phyloP scores from a whole-genome alignment of 1,139 yeast genomes.

The Candida labiduridarum region DNA sequence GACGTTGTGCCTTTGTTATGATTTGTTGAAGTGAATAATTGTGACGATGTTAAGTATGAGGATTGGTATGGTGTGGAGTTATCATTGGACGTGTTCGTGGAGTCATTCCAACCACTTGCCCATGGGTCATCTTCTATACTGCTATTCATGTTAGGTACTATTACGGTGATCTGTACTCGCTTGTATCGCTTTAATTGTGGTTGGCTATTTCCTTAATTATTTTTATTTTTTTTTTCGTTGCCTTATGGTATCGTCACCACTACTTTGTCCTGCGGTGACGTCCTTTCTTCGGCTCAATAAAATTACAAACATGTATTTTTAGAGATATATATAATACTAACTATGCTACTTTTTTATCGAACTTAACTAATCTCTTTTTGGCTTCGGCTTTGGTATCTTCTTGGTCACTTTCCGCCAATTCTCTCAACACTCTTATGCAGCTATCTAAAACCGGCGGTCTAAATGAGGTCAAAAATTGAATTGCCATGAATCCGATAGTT shows the following conservation, averaged over 20 bases:
- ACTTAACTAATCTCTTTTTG: conserved; percentile 54
- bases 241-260: background rate
- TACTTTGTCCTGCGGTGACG: background rate
- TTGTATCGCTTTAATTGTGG: background rate
- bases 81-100: conserved; percentile 5
- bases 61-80: conserved; percentile 11
- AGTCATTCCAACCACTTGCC: conserved; percentile 44
- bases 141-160: conserved; percentile 18
- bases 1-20: conserved; percentile 1
- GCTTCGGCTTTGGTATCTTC: conserved; percentile 61
- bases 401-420: conserved; percentile 52
- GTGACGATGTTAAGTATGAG: conserved; percentile 30
- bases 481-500: conserved; percentile 76
- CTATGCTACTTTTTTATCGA: conserved; percentile 11
- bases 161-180: too few relatives aligned
- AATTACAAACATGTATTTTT: background rate
- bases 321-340: background rate
- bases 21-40: conserved; percentile 18
- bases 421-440: conserved; percentile 67
- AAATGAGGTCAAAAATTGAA: conserved; percentile 83
- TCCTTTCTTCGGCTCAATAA: background rate
- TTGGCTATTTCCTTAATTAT: background rate
- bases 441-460: conserved; percentile 78
- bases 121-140: conserved; percentile 42
- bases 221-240: background rate